A percentile compares a stretch with the other conserved stretches of the same genome.
These are phyloP conservation scores for Alternaria incomplexa DNA, from an alignment of 2,329 filamentous ascomycete genomes.

Conservation along the genomic window DNA sequence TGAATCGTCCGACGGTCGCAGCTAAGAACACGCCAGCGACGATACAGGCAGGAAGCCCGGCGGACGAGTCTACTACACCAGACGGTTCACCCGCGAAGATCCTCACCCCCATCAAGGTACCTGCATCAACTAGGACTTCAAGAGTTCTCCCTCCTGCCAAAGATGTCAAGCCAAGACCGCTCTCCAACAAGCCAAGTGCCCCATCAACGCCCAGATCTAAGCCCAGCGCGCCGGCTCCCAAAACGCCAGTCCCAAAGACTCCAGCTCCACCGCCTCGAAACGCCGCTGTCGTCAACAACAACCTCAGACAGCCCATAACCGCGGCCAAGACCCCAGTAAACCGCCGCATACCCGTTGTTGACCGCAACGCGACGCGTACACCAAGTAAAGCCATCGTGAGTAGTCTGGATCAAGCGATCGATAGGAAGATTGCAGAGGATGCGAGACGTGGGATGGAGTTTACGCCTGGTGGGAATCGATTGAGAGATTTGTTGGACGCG, in stretches of 20 bases:
- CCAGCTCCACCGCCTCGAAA: background rate
- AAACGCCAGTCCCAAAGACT: background rate
- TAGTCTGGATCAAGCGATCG: conserved; percentile 31
- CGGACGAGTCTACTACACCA: background rate
- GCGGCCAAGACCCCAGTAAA: background rate
- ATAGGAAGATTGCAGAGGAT: conserved; percentile 33
- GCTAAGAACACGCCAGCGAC: background rate
- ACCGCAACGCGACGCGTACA: conserved; percentile 24
- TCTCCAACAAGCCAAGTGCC: background rate
- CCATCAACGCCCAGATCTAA: background rate
- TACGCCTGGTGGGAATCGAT: conserved; percentile 18
- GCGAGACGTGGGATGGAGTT: conserved; percentile 14
- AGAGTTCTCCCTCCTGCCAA: conserved; percentile 15
- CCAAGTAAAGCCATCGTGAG: conserved; percentile 31
- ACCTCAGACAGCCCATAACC: background rate
- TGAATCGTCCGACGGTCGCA: background rate
- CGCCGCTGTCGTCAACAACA: background rate
- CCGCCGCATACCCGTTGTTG: background rate
- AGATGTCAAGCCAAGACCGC: background rate
- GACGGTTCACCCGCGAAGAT: background rate
- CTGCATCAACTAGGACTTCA: conserved; percentile 11
- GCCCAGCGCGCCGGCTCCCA: background rate
- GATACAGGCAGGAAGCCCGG: background rate
- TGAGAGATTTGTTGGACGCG: conserved; percentile 17
- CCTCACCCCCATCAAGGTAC: background rate